Base-by-base conservation (phyloP, 2,329 filamentous ascomycete species). In the Trichoderma oligosporum region DNA sequence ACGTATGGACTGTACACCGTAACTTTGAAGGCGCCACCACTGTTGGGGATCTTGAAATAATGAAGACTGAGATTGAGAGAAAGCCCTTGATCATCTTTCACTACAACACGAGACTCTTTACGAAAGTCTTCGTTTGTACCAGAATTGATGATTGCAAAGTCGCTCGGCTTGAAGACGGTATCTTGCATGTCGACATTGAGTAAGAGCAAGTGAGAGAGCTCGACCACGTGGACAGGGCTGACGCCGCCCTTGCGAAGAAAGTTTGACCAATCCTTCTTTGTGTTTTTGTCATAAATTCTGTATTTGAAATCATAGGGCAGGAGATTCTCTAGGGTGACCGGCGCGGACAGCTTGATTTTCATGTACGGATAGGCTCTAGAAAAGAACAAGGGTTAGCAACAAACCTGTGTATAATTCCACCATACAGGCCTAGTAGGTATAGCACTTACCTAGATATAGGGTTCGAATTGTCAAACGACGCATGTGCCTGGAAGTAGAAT, bases 231-330 rank as follows among this genome's bases (percentile, higher is more conserved):
- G 0, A 99, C 92, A 0, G 95, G 95, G 70, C 94, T 99, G 57
- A 97, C 87, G 12, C 95, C 95, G 24, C 95, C 94, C 72, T 97
- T 97, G 57, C 94, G 85, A 45, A 99, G 76, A 75, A 99, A 99
- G 71, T 99, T 99, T 4, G 91, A 95, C 94, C 94, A 99, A 70
- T 99, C 94, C 70, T 95, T 96, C 78, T 93, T 95, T 0, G 92
- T 97, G 71, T 96, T 95, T 76, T 95, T 97, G 76, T 99, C 94
- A 68, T 97, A 99, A 56, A 99, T 97, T 56, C 93, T 86, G 71
- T 99, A 99, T 73, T 99, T 97, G 83, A 99, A 99, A 73, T 99
- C 94, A 68, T 94, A 97, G 0, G 94, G 94, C 35, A 99, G 76
- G 41, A 99, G 76, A 63, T 99, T 99, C 71, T 99, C 93, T 4